Percentiles rank a stretch among this genome's conserved stretches.
phyloP scores from a whole-genome alignment of 768 basidiomycete genomes.

The Boletellus ananas region DNA sequence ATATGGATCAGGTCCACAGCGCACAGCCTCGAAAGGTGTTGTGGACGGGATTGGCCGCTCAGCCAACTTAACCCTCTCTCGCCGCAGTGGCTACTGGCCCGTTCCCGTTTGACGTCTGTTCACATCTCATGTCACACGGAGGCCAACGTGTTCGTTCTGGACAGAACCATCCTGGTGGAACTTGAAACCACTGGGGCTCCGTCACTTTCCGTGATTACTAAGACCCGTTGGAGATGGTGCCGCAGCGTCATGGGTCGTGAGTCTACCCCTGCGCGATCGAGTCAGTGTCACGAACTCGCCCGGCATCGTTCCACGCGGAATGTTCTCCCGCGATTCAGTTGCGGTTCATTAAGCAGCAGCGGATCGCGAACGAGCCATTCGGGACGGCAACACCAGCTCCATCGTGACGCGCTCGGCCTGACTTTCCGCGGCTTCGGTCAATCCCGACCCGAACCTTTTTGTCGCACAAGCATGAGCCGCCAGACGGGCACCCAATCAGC shows the following conservation, averaged over 20 bases:
- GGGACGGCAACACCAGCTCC: background rate
- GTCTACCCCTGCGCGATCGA: background rate
- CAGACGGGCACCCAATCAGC: constrained; percentile 10
- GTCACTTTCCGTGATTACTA: background rate
- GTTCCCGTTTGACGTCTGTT: background rate
- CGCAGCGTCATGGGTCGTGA: background rate
- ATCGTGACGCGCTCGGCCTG: background rate
- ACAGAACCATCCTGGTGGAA: background rate
- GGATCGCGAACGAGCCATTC: constrained; percentile 10
- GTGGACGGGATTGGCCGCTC: background rate
- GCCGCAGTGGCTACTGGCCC: background rate
- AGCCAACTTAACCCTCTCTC: background rate
- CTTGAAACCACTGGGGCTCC: no score
- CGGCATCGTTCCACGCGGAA: background rate
- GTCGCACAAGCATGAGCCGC: background rate
- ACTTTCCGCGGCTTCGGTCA: constrained; percentile 29
- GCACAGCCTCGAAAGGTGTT: constrained; percentile 3
- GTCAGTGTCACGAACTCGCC: background rate
- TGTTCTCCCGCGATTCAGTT: background rate
- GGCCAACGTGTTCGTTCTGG: background rate
- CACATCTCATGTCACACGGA: background rate
- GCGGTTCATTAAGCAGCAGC: constrained; percentile 1
- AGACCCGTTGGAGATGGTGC: background rate
- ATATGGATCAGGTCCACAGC: constrained; percentile 1
- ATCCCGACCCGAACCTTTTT: constrained; percentile 1